phyloP scores from a whole-genome alignment of 768 basidiomycete genomes.

The Cantharellus anzutake region DNA sequence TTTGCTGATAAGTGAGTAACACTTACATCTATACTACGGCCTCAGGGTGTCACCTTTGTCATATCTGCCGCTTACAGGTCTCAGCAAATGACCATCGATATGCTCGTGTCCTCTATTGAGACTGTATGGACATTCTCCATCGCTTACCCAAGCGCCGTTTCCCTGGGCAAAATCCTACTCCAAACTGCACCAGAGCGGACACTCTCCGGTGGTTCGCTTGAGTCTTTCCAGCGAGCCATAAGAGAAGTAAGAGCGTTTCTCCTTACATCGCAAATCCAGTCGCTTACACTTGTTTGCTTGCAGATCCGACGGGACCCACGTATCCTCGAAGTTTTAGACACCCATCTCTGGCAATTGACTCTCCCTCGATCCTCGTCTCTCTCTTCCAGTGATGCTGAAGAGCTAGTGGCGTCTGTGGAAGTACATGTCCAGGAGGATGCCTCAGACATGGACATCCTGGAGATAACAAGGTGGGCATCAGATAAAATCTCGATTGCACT shows the following conservation, averaged over 20 bases:
- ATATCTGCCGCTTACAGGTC: slow-evolving; percentile 14
- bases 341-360: slow-evolving; percentile 77
- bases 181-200: slow-evolving; percentile 74
- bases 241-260: slow-evolving; percentile 41
- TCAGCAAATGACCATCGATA: slow-evolving; percentile 59
- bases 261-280: not conserved
- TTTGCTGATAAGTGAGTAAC: slow-evolving; percentile 3
- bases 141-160: slow-evolving; percentile 66
- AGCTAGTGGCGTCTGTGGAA: slow-evolving; percentile 54
- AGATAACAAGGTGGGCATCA: slow-evolving; percentile 59
- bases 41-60: not conserved
- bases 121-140: slow-evolving; percentile 63
- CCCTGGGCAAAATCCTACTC: slow-evolving; percentile 69
- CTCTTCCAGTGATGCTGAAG: slow-evolving; percentile 6
- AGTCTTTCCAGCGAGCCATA: slow-evolving; percentile 60
- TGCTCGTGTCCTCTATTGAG: slow-evolving; percentile 62
- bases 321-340: slow-evolving; percentile 64
- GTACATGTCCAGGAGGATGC: slow-evolving; percentile 51
- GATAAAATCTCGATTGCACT: slow-evolving; percentile 21
- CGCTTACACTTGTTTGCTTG: not conserved
- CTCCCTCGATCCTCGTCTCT: slow-evolving; percentile 15
- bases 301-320: slow-evolving; percentile 73
- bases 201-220: slow-evolving; percentile 34
- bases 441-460: slow-evolving; percentile 49
- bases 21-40: not conserved